Conservation (phyloP, 306 rosid species). For the Prinsepia uniflora region DNA sequence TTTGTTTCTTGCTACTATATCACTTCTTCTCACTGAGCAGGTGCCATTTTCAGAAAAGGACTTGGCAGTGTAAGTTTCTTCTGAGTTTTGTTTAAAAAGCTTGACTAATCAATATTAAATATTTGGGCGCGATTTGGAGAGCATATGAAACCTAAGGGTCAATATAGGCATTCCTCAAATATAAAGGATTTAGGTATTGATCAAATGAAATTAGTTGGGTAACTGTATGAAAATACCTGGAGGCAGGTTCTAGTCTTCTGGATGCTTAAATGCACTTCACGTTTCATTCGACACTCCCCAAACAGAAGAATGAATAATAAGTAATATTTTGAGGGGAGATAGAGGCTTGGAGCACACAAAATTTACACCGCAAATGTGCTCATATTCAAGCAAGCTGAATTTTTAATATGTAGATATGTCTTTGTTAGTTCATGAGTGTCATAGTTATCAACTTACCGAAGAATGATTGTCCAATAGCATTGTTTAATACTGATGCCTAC, state of each 20-base stretch:
- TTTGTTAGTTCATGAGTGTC: not conserved
- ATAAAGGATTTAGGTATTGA: not conserved
- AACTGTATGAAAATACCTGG: not conserved
- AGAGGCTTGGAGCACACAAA: not conserved
- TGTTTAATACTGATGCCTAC: not conserved
- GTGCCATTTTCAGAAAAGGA: slow-evolving; percentile 71
- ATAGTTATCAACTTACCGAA: not conserved
- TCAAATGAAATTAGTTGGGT: not conserved
- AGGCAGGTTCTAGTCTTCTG: not conserved
- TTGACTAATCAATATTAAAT: slow-evolving; percentile 15
- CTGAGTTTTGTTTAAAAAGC: slow-evolving; percentile 13
- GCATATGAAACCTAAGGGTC: not conserved
- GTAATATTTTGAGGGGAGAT: not conserved
- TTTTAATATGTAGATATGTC: not conserved
- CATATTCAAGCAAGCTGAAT: not conserved
- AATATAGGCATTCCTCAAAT: not conserved
- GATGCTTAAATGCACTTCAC: not conserved
- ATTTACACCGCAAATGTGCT: not conserved
- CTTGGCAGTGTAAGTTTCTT: slow-evolving; percentile 67
- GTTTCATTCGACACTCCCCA: not conserved
- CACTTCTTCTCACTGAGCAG: slow-evolving; percentile 72
- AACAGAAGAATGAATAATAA: not conserved
- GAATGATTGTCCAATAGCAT: not conserved
- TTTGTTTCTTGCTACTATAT: slow-evolving; percentile 64
- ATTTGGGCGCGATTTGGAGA: not conserved